phyloP scores from a whole-genome alignment of 768 basidiomycete species.

The Suillus ampliporus region DNA sequence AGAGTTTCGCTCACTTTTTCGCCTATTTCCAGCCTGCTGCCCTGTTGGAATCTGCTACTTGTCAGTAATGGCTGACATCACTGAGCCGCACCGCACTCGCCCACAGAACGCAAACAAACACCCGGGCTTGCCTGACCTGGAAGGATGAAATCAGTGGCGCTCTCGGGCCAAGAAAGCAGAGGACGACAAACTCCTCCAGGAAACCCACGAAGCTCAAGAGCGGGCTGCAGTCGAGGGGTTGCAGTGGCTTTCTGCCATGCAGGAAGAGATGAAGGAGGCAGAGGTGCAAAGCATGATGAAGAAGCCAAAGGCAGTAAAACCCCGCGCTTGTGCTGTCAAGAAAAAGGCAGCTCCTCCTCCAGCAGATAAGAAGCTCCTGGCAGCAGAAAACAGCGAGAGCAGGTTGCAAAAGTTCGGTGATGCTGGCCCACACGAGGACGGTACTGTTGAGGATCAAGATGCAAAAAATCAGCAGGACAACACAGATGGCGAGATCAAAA shows the following conservation, averaged over 20 bases:
- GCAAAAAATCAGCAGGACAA: background rate
- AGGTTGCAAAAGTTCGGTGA: background rate
- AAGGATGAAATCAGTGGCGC: constrained; percentile 10
- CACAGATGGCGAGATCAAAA: background rate
- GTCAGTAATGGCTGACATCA: background rate
- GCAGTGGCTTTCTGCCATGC: constrained; percentile 7
- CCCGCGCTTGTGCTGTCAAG: background rate
- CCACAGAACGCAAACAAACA: constrained; percentile 11
- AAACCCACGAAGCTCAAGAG: background rate
- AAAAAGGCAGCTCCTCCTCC: background rate
- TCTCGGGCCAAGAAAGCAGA: constrained; percentile 17
- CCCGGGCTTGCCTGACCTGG: constrained; percentile 13
- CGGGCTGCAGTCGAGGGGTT: background rate
- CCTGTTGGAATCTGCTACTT: constrained; percentile 16
- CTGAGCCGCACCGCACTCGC: background rate
- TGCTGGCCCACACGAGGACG: background rate
- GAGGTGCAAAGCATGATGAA: background rate
- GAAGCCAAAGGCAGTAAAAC: constrained; percentile 3
- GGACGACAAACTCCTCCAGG: constrained; percentile 13
- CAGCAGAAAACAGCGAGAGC: background rate
- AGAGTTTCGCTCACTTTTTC: no score
- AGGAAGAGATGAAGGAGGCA: constrained; percentile 1
- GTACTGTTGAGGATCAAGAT: background rate
- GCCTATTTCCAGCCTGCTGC: no score
- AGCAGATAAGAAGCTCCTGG: background rate